A percentile compares a stretch with the other conserved stretches of the same genome.
These are phyloP conservation scores for Papiliotrema fonsecae DNA, from an alignment of 1,284 basidiomycete genomes.

Conservation along the genomic window DNA sequence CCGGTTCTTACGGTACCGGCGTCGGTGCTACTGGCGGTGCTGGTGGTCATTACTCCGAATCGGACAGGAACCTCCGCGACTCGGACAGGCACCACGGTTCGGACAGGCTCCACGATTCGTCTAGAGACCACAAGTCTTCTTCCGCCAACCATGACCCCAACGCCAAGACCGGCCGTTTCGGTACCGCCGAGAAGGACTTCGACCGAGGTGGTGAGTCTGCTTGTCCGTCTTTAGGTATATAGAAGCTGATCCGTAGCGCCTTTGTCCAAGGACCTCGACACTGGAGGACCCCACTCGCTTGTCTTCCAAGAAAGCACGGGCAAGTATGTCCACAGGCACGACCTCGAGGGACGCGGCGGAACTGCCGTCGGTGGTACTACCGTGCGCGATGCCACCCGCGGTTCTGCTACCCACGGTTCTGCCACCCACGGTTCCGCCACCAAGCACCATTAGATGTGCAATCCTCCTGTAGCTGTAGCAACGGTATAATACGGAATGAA, in stretches of 20 bases:
- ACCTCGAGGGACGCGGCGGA: conserved; percentile 9
- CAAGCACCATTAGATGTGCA: too few relatives aligned
- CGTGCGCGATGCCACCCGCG: too few relatives aligned
- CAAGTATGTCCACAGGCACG: conserved; percentile 37
- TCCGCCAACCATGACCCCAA: neutral
- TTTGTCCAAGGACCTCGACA: conserved; percentile 30
- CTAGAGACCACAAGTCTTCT: neutral
- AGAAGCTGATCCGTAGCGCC: conserved; percentile 10
- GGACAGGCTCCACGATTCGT: neutral
- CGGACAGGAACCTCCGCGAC: too few relatives aligned
- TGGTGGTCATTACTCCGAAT: conserved; percentile 16
- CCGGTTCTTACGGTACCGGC: conserved; percentile 9
- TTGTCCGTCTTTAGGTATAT: neutral
- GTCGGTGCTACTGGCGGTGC: conserved; percentile 16
- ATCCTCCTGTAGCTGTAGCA: too few relatives aligned
- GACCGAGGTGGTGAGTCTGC: conserved; percentile 14
- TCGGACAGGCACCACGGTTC: neutral
- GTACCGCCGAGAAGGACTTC: conserved; percentile 10
- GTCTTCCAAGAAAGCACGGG: conserved; percentile 31
- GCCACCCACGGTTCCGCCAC: neutral
- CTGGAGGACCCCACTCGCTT: conserved; percentile 29
- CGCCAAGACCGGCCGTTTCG: conserved; percentile 6
- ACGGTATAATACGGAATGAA: too few relatives aligned
- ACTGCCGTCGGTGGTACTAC: too few relatives aligned
- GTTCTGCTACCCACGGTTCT: too few relatives aligned